Conservation (phyloP, 208 protist genomes). For the Novymonas esmeraldas region DNA sequence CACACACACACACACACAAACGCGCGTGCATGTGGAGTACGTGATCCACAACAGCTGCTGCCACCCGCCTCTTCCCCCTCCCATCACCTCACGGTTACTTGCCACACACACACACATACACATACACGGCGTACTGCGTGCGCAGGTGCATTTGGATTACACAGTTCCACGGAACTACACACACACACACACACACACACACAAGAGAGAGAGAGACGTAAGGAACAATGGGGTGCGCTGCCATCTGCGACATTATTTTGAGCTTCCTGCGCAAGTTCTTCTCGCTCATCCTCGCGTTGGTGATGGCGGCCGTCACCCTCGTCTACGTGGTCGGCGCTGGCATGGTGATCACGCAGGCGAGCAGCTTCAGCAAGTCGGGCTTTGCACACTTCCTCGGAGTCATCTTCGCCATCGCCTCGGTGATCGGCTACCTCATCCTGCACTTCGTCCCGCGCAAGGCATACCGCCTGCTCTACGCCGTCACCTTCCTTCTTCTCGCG, state of each 20-base stretch:
- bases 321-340: slow-evolving; percentile 69
- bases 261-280: slow-evolving; percentile 80
- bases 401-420: slow-evolving; percentile 53
- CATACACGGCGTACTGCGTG: too few species aligned
- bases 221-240: slow-evolving; percentile 30
- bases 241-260: slow-evolving; percentile 37
- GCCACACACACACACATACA: neutral
- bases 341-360: slow-evolving; percentile 46
- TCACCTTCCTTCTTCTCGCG: slow-evolving; percentile 63
- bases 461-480: slow-evolving; percentile 79
- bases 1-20: too few species aligned
- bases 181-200: slow-evolving; percentile 1
- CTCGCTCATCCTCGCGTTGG: slow-evolving; percentile 70
- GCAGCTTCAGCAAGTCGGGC: slow-evolving; percentile 55
- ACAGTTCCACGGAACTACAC: too few species aligned
- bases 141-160: too few species aligned
- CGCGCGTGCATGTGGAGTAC: too few species aligned
- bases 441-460: slow-evolving; percentile 83
- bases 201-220: slow-evolving; percentile 1
- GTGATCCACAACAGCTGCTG: too few species aligned
- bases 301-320: slow-evolving; percentile 63
- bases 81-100: too few species aligned
- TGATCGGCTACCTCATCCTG: slow-evolving; percentile 64
- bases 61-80: too few species aligned
- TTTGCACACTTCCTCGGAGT: slow-evolving; percentile 84